phyloP scores from a whole-genome alignment of 1,284 basidiomycete species.

The Inonotus obliquus region DNA sequence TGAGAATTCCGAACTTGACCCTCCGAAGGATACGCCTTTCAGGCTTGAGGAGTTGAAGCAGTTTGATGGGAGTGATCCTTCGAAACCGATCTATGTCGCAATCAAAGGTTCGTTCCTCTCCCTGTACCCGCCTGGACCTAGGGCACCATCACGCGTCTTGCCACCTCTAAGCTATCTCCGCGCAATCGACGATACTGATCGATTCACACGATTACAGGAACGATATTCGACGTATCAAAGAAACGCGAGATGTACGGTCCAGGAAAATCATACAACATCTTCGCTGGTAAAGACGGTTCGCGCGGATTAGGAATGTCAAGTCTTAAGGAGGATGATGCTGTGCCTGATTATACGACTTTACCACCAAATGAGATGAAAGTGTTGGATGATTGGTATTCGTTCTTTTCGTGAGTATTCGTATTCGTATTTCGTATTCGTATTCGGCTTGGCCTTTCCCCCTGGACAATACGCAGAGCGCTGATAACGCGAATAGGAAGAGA shows the following conservation, averaged over 20 bases:
- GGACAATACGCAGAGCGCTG: too few relatives aligned
- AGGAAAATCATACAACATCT: constrained; percentile 66
- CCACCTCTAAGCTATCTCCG: too few relatives aligned
- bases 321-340: constrained; percentile 83
- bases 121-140: background rate
- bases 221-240: constrained; percentile 79
- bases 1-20: constrained; percentile 53
- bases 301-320: constrained; percentile 82
- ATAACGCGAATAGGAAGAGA: constrained; percentile 71
- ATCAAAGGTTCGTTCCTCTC: constrained; percentile 65
- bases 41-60: constrained; percentile 62
- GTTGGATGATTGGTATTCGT: constrained; percentile 86
- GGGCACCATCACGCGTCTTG: too few relatives aligned
- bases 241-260: constrained; percentile 81
- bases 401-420: constrained; percentile 57
- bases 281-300: constrained; percentile 89
- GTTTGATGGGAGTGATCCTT: constrained; percentile 63
- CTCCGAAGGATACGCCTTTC: constrained; percentile 76
- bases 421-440: background rate
- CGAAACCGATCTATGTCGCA: constrained; percentile 78
- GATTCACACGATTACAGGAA: constrained; percentile 51
- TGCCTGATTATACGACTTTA: constrained; percentile 82
- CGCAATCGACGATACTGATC: too few relatives aligned
- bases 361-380: constrained; percentile 77
- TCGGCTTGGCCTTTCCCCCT: too few relatives aligned